phyloP scores from a whole-genome alignment of 768 basidiomycete species.

The Cystofilobasidium bisporidii region DNA sequence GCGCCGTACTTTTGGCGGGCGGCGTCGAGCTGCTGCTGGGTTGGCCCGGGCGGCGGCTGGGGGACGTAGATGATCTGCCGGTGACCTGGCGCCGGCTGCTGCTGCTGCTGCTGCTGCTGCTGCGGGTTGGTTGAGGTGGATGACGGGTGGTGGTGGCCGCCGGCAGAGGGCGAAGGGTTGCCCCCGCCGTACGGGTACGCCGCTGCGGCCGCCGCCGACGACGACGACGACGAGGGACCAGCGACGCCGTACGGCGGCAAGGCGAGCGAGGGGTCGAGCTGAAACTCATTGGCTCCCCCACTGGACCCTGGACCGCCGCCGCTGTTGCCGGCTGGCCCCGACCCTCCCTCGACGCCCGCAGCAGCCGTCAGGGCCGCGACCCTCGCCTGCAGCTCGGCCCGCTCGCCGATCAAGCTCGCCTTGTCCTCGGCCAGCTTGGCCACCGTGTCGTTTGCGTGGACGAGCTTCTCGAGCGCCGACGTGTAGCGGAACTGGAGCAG shows the following conservation, averaged over 20 bases:
- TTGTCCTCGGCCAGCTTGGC: background rate
- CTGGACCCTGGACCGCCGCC: background rate
- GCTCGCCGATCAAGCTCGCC: background rate
- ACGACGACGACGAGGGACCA: background rate
- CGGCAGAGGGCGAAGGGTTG: no score
- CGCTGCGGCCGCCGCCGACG: background rate
- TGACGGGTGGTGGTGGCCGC: no score
- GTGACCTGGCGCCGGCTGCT: no score
- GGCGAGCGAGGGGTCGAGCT: background rate
- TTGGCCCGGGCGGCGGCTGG: background rate
- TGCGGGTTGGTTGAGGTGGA: no score
- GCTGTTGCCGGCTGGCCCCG: background rate
- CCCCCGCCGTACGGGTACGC: no score
- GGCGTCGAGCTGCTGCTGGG: background rate
- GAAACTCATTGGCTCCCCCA: background rate
- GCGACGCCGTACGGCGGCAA: background rate
- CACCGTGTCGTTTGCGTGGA: conserved; percentile 3
- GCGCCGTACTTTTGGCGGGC: conserved; percentile 1
- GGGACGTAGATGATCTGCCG: conserved; percentile 4
- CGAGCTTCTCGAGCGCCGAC: conserved; percentile 6
- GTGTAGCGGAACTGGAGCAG: conserved; percentile 9
- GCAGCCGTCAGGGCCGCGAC: background rate
- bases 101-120: no score
- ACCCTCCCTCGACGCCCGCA: no score
- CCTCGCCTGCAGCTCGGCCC: background rate